These are phyloP conservation scores for Leptographium flavum DNA, from an alignment of 2,329 filamentous ascomycete species.

Conservation along the genomic window DNA sequence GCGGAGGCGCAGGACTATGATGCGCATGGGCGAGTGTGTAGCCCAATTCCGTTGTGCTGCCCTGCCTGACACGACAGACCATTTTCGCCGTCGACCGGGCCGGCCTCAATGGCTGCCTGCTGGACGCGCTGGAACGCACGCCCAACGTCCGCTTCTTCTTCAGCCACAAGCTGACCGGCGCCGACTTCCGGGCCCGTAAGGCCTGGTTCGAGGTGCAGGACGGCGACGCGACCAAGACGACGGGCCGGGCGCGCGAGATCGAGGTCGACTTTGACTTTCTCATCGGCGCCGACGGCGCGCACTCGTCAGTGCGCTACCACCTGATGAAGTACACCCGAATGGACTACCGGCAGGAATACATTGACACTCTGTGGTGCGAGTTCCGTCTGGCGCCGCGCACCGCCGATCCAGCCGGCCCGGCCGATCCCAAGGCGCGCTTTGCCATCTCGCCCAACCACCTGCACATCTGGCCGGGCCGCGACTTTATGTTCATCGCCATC, in stretches of 20 bases:
- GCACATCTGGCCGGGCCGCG: conserved; percentile 90
- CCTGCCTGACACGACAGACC: conserved; percentile 32
- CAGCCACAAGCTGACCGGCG: conserved; percentile 83
- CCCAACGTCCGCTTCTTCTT: conserved; percentile 88
- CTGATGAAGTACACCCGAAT: conserved; percentile 91
- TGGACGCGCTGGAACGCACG: conserved; percentile 70
- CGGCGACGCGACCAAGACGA: conserved; percentile 19
- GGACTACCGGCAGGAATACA: conserved; percentile 87
- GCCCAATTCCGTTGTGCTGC: too few relatives aligned
- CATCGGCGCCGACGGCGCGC: conserved; percentile 88
- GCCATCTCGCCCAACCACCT: conserved; percentile 82
- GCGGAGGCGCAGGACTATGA: conserved; percentile 84
- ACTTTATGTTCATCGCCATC: conserved; percentile 98
- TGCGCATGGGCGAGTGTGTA: conserved; percentile 64
- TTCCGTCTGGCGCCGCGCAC: conserved; percentile 58
- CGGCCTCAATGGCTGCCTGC: conserved; percentile 65
- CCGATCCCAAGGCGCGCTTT: conserved; percentile 37
- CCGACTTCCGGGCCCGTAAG: conserved; percentile 63
- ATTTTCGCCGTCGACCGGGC: conserved; percentile 80
- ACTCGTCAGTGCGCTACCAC: conserved; percentile 81
- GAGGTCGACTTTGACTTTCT: conserved; percentile 83
- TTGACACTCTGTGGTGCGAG: conserved; percentile 95
- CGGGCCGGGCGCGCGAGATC: conserved; percentile 50
- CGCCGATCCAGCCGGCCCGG: conserved; percentile 10
- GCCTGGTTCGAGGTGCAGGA: conserved; percentile 69